phyloP scores from a whole-genome alignment of 2,329 filamentous ascomycete genomes.

The Fusarium sp. region DNA sequence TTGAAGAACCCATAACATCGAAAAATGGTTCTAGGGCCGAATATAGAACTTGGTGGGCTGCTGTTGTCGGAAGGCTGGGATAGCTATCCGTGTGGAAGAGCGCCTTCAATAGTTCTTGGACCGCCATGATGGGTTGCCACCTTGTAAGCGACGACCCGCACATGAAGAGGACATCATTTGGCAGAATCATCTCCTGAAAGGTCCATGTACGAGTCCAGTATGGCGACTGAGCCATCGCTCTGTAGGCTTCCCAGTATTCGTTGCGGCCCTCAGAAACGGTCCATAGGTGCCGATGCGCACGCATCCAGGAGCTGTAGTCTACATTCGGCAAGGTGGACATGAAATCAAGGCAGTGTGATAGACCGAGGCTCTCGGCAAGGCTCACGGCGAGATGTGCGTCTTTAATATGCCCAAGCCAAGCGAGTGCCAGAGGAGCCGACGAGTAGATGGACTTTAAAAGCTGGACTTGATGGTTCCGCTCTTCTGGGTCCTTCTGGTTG shows the following conservation, averaged over 20 bases:
- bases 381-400: not conserved
- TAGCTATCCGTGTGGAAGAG: accelerated
- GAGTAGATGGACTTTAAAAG: not conserved
- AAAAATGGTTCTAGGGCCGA: accelerated
- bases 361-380: not conserved
- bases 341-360: accelerated
- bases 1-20: accelerated
- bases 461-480: not conserved
- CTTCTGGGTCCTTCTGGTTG: not conserved
- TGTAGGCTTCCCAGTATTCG: not conserved
- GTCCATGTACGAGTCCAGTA: not conserved
- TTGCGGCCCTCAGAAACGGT: not conserved
- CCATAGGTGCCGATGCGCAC: not conserved
- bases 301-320: not conserved
- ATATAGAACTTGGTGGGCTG: not conserved
- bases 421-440: not conserved
- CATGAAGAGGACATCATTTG: not conserved
- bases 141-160: not conserved
- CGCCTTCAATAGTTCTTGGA: accelerated
- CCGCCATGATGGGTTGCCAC: not conserved
- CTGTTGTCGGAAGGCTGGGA: not conserved
- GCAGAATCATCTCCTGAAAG: not conserved
- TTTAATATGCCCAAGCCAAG: not conserved
- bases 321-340: not conserved
- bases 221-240: not conserved